phyloP scores from a whole-genome alignment of 352 stramenopile genomes.

The Pythium graminicola region DNA sequence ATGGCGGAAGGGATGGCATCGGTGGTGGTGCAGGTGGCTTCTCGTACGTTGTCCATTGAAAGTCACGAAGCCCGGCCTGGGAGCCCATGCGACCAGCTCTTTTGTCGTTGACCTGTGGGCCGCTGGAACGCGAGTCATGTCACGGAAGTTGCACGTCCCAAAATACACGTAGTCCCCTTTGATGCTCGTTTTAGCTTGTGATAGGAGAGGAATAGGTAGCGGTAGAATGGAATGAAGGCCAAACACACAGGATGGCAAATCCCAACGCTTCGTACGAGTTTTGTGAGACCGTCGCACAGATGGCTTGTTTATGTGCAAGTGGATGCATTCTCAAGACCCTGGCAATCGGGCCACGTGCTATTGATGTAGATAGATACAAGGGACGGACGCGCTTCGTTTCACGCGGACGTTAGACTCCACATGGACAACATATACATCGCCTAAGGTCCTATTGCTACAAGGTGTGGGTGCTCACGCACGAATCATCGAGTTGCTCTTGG shows the following conservation, averaged over 20 bases:
- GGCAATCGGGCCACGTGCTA: background rate
- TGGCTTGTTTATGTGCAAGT: conserved; percentile 3
- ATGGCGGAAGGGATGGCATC: conserved; percentile 44
- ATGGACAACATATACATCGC: too few relatives aligned
- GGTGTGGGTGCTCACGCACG: background rate
- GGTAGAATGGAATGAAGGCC: background rate
- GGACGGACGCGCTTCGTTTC: background rate
- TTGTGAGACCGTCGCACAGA: too few relatives aligned
- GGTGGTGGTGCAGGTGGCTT: conserved; percentile 31
- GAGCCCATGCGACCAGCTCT: conserved; percentile 1
- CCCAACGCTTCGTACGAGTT: too few relatives aligned
- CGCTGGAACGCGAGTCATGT: background rate
- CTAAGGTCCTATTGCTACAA: too few relatives aligned
- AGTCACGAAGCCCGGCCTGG: conserved; percentile 2
- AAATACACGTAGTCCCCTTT: background rate
- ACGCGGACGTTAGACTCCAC: too few relatives aligned
- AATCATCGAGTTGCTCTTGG: background rate
- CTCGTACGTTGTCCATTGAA: conserved; percentile 22
- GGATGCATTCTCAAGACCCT: background rate
- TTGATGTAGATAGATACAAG: conserved; percentile 4
- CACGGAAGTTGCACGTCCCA: background rate
- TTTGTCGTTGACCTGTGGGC: too few relatives aligned
- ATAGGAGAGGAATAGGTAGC: background rate
- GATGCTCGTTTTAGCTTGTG: too few relatives aligned
- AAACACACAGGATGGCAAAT: too few relatives aligned